phyloP scores from a whole-genome alignment of 805 yeast genomes.

The Saccharomycopsis amapae region DNA sequence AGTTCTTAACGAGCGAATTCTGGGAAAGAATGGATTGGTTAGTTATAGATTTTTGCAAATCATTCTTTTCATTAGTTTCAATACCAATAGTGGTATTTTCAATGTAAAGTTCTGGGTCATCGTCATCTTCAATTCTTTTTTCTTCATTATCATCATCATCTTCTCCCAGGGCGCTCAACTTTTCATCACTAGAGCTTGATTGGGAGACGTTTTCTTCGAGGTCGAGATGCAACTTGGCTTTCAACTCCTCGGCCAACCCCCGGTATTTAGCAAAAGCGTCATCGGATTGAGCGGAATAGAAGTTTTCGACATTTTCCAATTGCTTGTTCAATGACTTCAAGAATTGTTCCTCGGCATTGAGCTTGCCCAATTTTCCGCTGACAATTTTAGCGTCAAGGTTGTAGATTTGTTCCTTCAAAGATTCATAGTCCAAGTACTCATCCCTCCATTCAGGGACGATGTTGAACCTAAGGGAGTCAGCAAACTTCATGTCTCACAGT shows the following conservation, averaged over 20 bases:
- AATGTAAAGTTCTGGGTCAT: too few species aligned
- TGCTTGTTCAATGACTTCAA: not conserved
- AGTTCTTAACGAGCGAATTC: not conserved
- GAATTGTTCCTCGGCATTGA: constrained; percentile 4
- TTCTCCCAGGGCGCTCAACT: not conserved
- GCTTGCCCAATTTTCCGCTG: not conserved
- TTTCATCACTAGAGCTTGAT: not conserved
- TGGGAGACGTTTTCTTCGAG: not conserved
- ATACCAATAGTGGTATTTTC: not conserved
- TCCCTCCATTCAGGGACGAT: constrained; percentile 85
- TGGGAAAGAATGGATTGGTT: not conserved
- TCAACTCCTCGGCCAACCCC: not conserved
- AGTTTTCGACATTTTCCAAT: not conserved
- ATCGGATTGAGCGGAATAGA: not conserved
- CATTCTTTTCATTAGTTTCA: not conserved
- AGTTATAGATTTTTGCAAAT: not conserved
- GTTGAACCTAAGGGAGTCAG: constrained; percentile 57
- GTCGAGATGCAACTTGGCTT: not conserved
- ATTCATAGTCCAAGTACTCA: constrained; percentile 65
- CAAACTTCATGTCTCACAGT: constrained; percentile 54
- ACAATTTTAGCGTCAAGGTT: not conserved
- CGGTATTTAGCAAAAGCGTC: not conserved
- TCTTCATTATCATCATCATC: constrained; percentile 2
- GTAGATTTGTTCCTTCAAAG: constrained; percentile 3
- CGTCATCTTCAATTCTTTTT: not conserved